Evolutionary conservation across 179 eudicot genomes (phyloP), one percentile per base, ranked within the genome.

Genomic region (Silene vulgaris): DNA sequence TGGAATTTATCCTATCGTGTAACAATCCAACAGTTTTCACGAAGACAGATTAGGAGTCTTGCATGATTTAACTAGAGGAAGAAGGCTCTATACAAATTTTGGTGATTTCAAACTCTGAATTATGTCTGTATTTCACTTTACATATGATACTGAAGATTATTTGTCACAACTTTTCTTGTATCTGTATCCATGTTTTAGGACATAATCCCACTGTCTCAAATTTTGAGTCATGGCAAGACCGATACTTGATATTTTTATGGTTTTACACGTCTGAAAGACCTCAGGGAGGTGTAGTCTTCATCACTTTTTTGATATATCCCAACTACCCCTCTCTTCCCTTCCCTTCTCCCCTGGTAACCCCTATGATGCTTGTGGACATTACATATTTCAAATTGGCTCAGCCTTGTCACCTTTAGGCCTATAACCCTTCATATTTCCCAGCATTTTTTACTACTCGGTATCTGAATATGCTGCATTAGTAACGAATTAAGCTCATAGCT

Each of bases 401-500:
- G 52, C 50, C 50, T 67, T 32, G 14, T 66, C 21, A 66, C 11
- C 21, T n/a, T n/a, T n/a, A n/a, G n/a, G n/a, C n/a, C n/a, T n/a
- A n/a, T n/a, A n/a, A n/a, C n/a, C n/a, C n/a, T 23, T 1, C 12
- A 3, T 69, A 1, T 69, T 7, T 40, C 21, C 72, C 48, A 17
- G n/a, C 57, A 69, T 69, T 4, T 30, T 45, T 8, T 40, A 40
- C 72, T 40, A 68, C 1, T 67, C 23, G 13, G 14, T 29, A 32
- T 65, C 30, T 65, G 45, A 65, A 30, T 29, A 19, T 68, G 54
- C 72, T 68, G 54, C 72, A 9, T 13, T 13, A 69, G 52, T 30
- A 14, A 17, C 3, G 40, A 1, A 61, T 21, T 20, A 37, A 54
- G 57, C 37, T 74, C 52, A 60, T 64, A 61, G 43, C 59, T 14